Conservation (phyloP, 202 grass and related monocot species). For the Bolboschoenoplectus hybrid region DNA sequence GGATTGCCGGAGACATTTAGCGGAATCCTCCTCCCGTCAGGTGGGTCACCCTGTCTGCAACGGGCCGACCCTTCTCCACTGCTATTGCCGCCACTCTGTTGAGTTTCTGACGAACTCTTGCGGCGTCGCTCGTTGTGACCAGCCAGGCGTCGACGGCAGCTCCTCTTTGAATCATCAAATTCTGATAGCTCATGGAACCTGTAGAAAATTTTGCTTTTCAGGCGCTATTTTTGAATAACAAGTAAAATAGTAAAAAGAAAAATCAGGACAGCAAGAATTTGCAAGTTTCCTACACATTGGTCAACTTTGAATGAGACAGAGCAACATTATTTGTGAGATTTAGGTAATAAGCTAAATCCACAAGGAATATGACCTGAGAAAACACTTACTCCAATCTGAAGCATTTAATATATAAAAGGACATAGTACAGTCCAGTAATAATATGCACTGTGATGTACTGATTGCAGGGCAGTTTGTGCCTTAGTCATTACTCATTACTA, state of each 20-base stretch:
- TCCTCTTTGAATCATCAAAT: conserved; percentile 77
- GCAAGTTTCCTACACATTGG: neutral
- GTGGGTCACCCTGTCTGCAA: conserved; percentile 49
- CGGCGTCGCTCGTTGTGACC: conserved; percentile 86
- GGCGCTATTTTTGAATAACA: neutral
- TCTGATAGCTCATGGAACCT: conserved; percentile 88
- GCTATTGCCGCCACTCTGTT: conserved; percentile 33
- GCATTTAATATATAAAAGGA: neutral
- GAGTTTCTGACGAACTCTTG: conserved; percentile 64
- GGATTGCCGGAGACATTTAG: conserved; percentile 40
- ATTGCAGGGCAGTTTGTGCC: neutral
- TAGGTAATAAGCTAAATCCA: neutral
- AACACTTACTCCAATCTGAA: conserved; percentile 15
- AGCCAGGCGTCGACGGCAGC: conserved; percentile 77
- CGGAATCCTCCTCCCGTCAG: conserved; percentile 45
- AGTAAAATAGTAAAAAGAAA: neutral
- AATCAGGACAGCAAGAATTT: neutral
- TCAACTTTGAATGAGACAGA: neutral
- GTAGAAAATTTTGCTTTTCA: conserved; percentile 1
- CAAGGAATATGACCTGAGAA: neutral
- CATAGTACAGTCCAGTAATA: conserved; percentile 2
- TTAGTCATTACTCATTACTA: conserved; percentile 1
- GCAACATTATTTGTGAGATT: neutral
- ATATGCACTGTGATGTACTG: neutral
- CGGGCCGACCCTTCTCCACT: conserved; percentile 46